Evolutionary conservation across 139 green algal species (phyloP).

Genomic region (Picochlorum sp.): DNA sequence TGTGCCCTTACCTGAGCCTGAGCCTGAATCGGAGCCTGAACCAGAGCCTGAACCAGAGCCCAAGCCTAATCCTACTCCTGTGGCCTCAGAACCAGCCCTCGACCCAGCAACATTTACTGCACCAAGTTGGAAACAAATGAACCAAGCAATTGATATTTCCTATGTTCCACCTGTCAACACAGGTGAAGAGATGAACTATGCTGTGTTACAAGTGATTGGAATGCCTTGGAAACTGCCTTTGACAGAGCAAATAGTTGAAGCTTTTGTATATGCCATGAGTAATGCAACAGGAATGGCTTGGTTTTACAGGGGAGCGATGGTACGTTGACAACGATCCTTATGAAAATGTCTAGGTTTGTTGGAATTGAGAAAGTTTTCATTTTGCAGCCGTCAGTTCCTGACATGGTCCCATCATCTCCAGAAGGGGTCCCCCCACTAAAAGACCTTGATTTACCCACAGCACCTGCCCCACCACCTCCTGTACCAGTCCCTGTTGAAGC

Average conservation of each 20-base stretch:
- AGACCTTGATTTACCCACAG: neutral
- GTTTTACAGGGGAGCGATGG: slow-evolving; percentile 6
- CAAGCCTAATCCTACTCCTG: neutral
- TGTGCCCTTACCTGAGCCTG: neutral
- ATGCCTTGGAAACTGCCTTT: neutral
- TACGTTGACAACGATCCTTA: neutral
- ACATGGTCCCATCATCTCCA: neutral
- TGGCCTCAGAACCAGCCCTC: neutral
- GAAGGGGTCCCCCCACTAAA: neutral
- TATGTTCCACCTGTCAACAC: neutral
- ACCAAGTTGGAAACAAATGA: slow-evolving; percentile 2
- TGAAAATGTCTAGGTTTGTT: neutral
- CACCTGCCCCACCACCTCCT: neutral
- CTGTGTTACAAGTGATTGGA: neutral
- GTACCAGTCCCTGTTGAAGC: neutral
- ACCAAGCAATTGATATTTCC: neutral
- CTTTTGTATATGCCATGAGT: slow-evolving; percentile 10
- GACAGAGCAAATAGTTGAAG: neutral
- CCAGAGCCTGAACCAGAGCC: neutral
- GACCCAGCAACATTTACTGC: slow-evolving; percentile 7
- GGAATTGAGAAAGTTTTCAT: neutral
- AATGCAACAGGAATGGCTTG: slow-evolving; percentile 5
- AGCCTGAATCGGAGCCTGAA: neutral
- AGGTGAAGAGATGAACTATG: neutral
- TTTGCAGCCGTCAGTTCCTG: neutral